Conservation (phyloP, 1,284 basidiomycete genomes). For the Puccinia novopanici region DNA sequence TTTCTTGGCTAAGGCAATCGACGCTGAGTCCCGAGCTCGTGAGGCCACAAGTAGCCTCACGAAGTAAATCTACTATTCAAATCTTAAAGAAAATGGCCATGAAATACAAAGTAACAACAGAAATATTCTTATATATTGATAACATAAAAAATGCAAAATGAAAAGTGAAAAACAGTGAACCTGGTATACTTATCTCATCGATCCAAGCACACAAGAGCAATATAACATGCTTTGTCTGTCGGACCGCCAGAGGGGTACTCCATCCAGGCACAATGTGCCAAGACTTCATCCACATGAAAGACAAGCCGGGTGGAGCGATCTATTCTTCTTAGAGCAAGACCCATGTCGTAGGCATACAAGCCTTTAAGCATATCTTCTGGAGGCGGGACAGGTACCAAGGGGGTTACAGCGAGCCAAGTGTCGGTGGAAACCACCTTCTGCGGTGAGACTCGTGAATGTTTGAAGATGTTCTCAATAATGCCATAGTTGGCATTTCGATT, state of each 20-base stretch:
- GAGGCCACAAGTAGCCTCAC: too few species aligned
- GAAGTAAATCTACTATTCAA: too few species aligned
- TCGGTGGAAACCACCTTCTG: not conserved
- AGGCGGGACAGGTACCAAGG: not conserved
- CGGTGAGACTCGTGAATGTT: not conserved
- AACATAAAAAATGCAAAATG: too few species aligned
- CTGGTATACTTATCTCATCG: too few species aligned
- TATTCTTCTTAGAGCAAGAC: not conserved
- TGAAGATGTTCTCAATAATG: not conserved
- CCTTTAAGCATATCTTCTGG: not conserved
- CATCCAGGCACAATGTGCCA: constrained; percentile 23
- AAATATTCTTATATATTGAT: too few species aligned
- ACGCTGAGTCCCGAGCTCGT: too few species aligned
- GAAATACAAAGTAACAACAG: too few species aligned
- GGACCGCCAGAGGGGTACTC: not conserved
- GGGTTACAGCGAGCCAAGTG: not conserved
- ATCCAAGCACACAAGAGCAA: too few species aligned
- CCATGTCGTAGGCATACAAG: not conserved
- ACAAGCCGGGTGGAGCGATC: not conserved
- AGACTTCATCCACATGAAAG: not conserved
- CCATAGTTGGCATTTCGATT: not conserved
- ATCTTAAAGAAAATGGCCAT: too few species aligned
- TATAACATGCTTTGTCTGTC: too few species aligned
- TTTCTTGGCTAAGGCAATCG: too few species aligned
- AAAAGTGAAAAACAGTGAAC: too few species aligned